phyloP scores from a whole-genome alignment of 1,139 yeast species.

The Pichia sp. region DNA sequence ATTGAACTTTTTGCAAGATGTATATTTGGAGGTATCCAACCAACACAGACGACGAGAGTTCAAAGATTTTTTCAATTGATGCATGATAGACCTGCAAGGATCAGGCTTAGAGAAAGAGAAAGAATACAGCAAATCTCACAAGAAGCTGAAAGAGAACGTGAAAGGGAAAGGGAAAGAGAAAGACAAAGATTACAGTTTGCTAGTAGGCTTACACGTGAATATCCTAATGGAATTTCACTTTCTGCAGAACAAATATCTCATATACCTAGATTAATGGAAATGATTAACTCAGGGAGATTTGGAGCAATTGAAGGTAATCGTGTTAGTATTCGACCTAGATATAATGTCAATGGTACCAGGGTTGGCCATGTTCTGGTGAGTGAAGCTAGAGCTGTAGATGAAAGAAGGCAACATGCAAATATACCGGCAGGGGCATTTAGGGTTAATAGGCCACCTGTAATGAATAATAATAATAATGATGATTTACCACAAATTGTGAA shows the following conservation, averaged over 20 bases:
- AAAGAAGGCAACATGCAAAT: slow-evolving; percentile 11
- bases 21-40: slow-evolving; percentile 26
- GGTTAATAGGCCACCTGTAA: neutral
- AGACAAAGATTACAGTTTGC: neutral
- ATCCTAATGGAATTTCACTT: neutral
- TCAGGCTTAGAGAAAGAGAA: slow-evolving; percentile 13
- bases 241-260: neutral
- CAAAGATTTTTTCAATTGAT: slow-evolving; percentile 28
- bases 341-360: neutral
- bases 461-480: neutral
- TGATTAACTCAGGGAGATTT: neutral
- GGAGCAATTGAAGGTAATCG: neutral
- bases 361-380: neutral
- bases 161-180: neutral
- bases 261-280: neutral
- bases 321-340: neutral
- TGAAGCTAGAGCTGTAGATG: neutral
- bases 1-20: slow-evolving; percentile 25
- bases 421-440: slow-evolving; percentile 7
- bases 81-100: slow-evolving; percentile 19
- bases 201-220: neutral
- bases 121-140: slow-evolving; percentile 8
- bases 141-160: slow-evolving; percentile 1
- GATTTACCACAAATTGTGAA: neutral
- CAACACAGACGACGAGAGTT: slow-evolving; percentile 26